Conservation (phyloP, 2,329 filamentous ascomycete species). For the Fusarium secorum region DNA sequence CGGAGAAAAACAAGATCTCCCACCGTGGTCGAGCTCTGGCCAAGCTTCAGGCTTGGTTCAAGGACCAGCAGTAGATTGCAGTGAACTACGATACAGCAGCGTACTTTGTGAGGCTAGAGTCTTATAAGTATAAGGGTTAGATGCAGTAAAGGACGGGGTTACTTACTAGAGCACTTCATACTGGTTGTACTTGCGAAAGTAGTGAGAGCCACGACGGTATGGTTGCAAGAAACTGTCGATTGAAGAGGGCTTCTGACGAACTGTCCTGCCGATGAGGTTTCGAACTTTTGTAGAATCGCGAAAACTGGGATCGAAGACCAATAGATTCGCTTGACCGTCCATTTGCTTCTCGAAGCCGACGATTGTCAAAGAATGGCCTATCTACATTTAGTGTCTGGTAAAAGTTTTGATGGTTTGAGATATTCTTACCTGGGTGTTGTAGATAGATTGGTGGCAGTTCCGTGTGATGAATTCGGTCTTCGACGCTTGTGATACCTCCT, state of each 20-base stretch:
- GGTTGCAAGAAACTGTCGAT: constrained; percentile 64
- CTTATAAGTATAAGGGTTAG: constrained; percentile 1
- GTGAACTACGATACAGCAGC: background rate
- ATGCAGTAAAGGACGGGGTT: background rate
- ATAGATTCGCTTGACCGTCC: constrained; percentile 71
- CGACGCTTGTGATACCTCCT: constrained; percentile 52
- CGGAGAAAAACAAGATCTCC: constrained; percentile 88
- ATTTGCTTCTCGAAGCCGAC: constrained; percentile 78
- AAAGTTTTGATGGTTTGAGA: background rate
- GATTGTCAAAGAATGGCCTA: constrained; percentile 89
- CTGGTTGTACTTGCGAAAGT: constrained; percentile 74
- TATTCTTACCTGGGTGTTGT: constrained; percentile 74
- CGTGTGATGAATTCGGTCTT: constrained; percentile 71
- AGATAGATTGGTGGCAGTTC: constrained; percentile 85
- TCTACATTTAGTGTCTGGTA: background rate
- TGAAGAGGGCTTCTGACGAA: constrained; percentile 53
- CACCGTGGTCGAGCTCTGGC: constrained; percentile 87
- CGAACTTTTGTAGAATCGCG: constrained; percentile 71
- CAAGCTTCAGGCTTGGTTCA: constrained; percentile 85
- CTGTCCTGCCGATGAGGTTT: constrained; percentile 60
- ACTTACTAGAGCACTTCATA: constrained; percentile 82
- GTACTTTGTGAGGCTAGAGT: constrained; percentile 30
- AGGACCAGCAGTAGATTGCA: constrained; percentile 46
- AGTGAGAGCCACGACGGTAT: constrained; percentile 75
- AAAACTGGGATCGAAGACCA: constrained; percentile 91